Conservation (phyloP, 2,329 filamentous ascomycete species). For the Xylariaceae sp. region DNA sequence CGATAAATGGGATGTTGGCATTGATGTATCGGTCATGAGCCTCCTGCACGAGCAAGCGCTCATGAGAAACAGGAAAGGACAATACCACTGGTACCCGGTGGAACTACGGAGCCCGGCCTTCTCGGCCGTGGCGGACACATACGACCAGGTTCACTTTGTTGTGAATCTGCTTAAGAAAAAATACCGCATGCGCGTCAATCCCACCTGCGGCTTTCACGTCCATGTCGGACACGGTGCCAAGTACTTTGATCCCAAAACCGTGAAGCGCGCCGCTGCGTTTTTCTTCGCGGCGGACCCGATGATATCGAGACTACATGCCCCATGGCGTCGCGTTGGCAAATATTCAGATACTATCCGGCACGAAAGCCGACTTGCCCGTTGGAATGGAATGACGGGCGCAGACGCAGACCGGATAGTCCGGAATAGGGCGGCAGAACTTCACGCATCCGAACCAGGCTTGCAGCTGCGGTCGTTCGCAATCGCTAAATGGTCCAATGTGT, state of each 20-base stretch:
- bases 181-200: conserved; percentile 33
- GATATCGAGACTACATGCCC: conserved; percentile 34
- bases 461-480: conserved; percentile 7
- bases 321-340: conserved; percentile 25
- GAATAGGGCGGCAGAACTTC: background rate
- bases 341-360: conserved; percentile 20
- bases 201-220: conserved; percentile 34
- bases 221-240: conserved; percentile 34
- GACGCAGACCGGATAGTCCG: conserved; percentile 1
- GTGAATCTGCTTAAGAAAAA: conserved; percentile 31
- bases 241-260: conserved; percentile 27
- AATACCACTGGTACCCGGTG: conserved; percentile 26
- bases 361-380: conserved; percentile 14
- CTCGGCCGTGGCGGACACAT: conserved; percentile 28
- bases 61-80: background rate
- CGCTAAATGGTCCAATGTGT: conserved; percentile 17
- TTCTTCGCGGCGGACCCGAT: conserved; percentile 36
- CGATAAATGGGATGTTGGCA: conserved; percentile 20
- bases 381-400: background rate
- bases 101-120: conserved; percentile 34
- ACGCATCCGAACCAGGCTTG: no score
- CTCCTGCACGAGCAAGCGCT: background rate
- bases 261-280: conserved; percentile 32
- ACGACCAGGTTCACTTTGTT: conserved; percentile 29
- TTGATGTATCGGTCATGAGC: conserved; percentile 8